Evolutionary conservation across 257 asterid genomes (phyloP).

Genomic region (Handroanthus guayacan): DNA sequence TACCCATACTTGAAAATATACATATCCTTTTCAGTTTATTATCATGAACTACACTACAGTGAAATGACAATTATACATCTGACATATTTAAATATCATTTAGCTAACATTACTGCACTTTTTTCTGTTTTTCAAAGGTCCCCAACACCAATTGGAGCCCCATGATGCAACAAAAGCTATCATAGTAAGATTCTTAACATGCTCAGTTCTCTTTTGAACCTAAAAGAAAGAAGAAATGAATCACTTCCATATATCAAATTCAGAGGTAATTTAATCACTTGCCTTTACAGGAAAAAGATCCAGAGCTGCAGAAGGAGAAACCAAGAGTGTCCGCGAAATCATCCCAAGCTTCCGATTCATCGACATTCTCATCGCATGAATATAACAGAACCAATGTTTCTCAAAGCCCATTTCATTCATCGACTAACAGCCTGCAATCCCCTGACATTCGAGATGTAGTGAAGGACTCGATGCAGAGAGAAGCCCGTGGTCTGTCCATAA

Average conservation of each 20-base stretch:
- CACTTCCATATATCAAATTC: background rate
- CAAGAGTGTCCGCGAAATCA: slow-evolving; percentile 57
- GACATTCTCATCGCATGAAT: slow-evolving; percentile 51
- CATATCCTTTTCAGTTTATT: too few species aligned
- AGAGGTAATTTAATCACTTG: slow-evolving; percentile 34
- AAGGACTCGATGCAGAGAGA: slow-evolving; percentile 82
- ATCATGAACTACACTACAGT: background rate
- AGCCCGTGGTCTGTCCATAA: slow-evolving; percentile 60
- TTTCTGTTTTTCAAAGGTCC: slow-evolving; percentile 46
- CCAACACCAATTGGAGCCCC: slow-evolving; percentile 52
- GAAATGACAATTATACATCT: background rate
- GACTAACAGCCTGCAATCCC: slow-evolving; percentile 22
- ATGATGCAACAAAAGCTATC: slow-evolving; percentile 43
- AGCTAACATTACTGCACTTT: slow-evolving; percentile 32
- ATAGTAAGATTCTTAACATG: slow-evolving; percentile 47
- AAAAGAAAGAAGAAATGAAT: background rate
- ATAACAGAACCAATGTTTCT: slow-evolving; percentile 31
- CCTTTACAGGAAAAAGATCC: slow-evolving; percentile 55
- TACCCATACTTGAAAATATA: too few species aligned
- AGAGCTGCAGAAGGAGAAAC: slow-evolving; percentile 46
- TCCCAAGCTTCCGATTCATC: slow-evolving; percentile 57
- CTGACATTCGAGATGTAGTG: slow-evolving; percentile 62
- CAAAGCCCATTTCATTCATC: slow-evolving; percentile 45
- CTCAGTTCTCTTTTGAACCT: background rate
- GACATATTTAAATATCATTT: background rate